Evolutionary conservation across 2,329 filamentous ascomycete genomes (phyloP), one percentile per base, ranked within the genome.

Genomic region (Neurospora sp.): DNA sequence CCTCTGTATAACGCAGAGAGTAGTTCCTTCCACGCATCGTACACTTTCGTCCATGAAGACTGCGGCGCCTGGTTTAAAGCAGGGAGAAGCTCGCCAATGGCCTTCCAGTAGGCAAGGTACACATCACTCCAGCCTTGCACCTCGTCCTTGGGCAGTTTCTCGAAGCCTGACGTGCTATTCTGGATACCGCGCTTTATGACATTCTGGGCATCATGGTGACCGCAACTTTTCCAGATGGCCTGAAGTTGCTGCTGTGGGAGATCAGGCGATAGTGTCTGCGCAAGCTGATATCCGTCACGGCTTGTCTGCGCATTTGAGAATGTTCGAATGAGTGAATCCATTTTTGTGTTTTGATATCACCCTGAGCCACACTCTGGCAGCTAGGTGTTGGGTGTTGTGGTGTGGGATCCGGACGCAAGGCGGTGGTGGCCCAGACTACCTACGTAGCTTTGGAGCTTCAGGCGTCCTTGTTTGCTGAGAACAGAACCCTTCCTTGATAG

Each of bases 21-120:
- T 72, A 98, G 78, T 52, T 97, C 92, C 77, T 92, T 96, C 94
- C 96, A 98, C 11, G 89, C 83, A 72, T 93, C 91, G 77, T 97
- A 99, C 0, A 94, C 91, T 69, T 87, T 90, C n/a, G 86, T 86
- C 89, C 92, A 97, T 70, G 91, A 88, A n/a, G 87, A 82, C 74
- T 79, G 69, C 1, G 72, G 67, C 40, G 72, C 67, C 68, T 74
- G 62, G 28, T 89, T 86, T 70, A 91, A 87, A 11, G 87, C 87
- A 15, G 86, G 86, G 68, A 96, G 80, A 37, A 97, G 86, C 75
- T 92, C 89, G 39, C 89, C 89, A 46, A 91, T 81, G 33, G 92
- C 92, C 75, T 91, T 93, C 93, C 94, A 97, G 77, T 94, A 97
- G 23, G 88, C 84, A 41, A 86, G 83, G 77, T 94, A 97, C 38